Percentiles rank a stretch among this genome's conserved stretches.
Evolutionary conservation across 805 yeast species (phyloP).

Genomic region (Nakazawaea populi): DNA sequence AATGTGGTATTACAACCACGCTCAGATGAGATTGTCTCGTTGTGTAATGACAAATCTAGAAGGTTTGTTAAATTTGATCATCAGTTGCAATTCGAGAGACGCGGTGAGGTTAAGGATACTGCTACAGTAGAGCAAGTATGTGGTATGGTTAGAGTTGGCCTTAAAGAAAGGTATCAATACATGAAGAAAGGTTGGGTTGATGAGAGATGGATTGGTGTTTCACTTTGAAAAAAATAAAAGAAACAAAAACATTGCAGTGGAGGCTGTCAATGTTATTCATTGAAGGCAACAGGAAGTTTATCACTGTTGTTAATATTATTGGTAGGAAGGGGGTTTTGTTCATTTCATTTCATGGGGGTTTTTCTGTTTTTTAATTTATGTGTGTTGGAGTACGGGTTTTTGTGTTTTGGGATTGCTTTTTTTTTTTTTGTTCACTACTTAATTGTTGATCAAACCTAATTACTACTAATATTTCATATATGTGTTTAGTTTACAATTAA

Average conservation of each 20-base stretch:
- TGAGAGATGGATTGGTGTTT: not conserved
- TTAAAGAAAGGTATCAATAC: conserved; percentile 2
- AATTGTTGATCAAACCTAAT: too few species aligned
- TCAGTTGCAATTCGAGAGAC: not conserved
- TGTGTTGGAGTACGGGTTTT: too few species aligned
- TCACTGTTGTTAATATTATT: not conserved
- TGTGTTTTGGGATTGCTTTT: too few species aligned
- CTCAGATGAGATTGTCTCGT: conserved; percentile 24
- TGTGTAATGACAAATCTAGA: not conserved
- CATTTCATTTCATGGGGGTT: too few species aligned
- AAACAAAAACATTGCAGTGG: not conserved
- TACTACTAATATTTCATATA: too few species aligned
- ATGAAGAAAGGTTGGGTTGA: conserved; percentile 3
- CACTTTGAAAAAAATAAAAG: not conserved
- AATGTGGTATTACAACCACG: conserved; percentile 49
- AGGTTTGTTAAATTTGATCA: not conserved
- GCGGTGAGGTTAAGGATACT: not conserved
- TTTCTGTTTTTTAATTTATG: too few species aligned
- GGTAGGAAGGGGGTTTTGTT: too few species aligned
- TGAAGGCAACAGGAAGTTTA: too few species aligned
- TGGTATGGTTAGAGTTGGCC: not conserved
- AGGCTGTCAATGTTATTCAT: too few species aligned
- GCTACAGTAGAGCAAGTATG: not conserved
- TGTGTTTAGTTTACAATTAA: too few species aligned
- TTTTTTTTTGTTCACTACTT: too few species aligned